Conservation (phyloP, 768 basidiomycete species). For the Crucibulum laeve region DNA sequence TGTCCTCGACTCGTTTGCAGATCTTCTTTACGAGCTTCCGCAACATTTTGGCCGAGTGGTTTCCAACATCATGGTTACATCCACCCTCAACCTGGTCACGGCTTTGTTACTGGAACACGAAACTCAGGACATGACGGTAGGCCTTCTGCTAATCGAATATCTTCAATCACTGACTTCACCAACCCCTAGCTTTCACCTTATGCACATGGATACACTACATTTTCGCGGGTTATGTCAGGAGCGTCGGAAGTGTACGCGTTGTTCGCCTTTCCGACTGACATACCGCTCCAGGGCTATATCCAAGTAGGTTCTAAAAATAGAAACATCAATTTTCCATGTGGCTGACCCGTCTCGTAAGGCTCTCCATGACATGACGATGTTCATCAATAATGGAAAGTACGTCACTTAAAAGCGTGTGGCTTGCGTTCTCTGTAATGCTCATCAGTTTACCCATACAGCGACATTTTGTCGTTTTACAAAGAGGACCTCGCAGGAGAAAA, state of each 20-base stretch:
- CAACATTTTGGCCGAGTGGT: slow-evolving; percentile 21
- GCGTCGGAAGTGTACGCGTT: slow-evolving; percentile 27
- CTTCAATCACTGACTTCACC: background rate
- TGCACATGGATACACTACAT: slow-evolving; percentile 15
- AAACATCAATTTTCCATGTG: background rate
- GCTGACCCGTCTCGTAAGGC: slow-evolving; percentile 20
- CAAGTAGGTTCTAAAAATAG: slow-evolving; percentile 4
- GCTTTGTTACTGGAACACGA: slow-evolving; percentile 27
- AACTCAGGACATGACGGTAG: slow-evolving; percentile 21
- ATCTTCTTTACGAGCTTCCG: slow-evolving; percentile 22
- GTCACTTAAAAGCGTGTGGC: too few relatives aligned
- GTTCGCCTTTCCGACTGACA: slow-evolving; percentile 27
- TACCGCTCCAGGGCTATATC: slow-evolving; percentile 25
- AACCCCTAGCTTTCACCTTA: slow-evolving; percentile 6
- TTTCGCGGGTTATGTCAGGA: slow-evolving; percentile 25
- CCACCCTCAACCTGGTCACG: slow-evolving; percentile 29
- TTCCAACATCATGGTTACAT: slow-evolving; percentile 29
- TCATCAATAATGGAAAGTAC: slow-evolving; percentile 31
- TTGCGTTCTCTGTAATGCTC: too few relatives aligned
- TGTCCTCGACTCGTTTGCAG: slow-evolving; percentile 27
- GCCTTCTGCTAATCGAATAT: background rate
- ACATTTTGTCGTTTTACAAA: too few relatives aligned
- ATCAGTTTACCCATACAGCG: too few relatives aligned
- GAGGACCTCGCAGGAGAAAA: too few relatives aligned
- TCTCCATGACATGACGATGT: slow-evolving; percentile 29